phyloP scores from a whole-genome alignment of 306 rosid species.

The Comarum palustre region DNA sequence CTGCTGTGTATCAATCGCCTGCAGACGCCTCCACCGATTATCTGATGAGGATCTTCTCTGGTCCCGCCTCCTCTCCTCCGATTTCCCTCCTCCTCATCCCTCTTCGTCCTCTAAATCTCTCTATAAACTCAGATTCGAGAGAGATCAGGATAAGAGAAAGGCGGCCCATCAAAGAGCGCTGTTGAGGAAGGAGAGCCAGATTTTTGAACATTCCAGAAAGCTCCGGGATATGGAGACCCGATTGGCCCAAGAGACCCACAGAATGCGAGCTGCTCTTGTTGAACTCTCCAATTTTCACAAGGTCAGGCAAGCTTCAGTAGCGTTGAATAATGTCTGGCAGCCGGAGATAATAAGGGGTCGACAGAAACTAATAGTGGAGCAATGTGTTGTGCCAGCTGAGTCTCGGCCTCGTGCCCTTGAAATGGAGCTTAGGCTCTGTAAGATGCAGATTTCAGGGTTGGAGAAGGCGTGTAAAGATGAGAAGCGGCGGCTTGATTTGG shows the following conservation, averaged over 20 bases:
- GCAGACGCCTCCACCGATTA: conserved; percentile 53
- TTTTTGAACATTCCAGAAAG: conserved; percentile 54
- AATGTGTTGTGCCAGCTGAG: conserved; percentile 53
- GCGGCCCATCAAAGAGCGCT: conserved; percentile 53
- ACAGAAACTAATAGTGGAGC: conserved; percentile 55
- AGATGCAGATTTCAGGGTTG: conserved; percentile 48
- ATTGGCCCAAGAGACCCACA: conserved; percentile 38
- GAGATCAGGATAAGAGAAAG: conserved; percentile 49
- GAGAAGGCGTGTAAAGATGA: conserved; percentile 53
- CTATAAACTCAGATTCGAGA: conserved; percentile 62
- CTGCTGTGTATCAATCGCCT: conserved; percentile 65
- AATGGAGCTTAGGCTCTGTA: conserved; percentile 63
- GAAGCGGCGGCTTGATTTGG: conserved; percentile 51
- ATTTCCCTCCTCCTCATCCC: conserved; percentile 32
- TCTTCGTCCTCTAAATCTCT: conserved; percentile 41
- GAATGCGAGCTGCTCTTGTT: conserved; percentile 28
- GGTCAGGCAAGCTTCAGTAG: conserved; percentile 68
- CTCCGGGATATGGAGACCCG: conserved; percentile 38
- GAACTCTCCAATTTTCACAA: conserved; percentile 54
- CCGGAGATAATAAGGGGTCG: conserved; percentile 57
- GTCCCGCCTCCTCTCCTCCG: conserved; percentile 57
- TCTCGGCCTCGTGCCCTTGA: conserved; percentile 45
- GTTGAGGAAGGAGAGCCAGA: conserved; percentile 68
- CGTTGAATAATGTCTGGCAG: conserved; percentile 81
- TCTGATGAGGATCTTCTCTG: conserved; percentile 55